These are phyloP conservation scores for Eimeria acervulina DNA, from an alignment of 169 alveolate species.

Conservation along the genomic window DNA sequence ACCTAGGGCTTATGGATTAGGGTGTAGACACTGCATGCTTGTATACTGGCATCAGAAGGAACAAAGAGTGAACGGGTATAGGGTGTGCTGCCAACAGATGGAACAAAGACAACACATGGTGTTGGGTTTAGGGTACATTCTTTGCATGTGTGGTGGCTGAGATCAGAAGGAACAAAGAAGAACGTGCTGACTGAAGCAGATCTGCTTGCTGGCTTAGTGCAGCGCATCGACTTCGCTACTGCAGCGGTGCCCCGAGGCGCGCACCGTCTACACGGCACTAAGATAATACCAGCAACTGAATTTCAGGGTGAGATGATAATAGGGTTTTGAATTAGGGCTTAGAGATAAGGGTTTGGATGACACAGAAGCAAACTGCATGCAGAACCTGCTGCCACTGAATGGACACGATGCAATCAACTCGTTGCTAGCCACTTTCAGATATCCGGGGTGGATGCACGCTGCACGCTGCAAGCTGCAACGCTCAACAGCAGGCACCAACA, in stretches of 20 bases:
- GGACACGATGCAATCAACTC: background rate
- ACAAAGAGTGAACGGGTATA: background rate
- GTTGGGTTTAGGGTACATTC: background rate
- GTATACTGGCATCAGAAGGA: background rate
- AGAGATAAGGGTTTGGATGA: background rate
- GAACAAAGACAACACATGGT: background rate
- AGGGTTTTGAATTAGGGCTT: background rate
- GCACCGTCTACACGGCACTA: conserved; percentile 61
- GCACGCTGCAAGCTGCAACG: too few relatives aligned
- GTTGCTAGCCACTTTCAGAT: too few relatives aligned
- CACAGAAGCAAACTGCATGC: background rate
- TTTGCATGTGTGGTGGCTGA: background rate
- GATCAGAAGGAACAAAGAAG: conserved; percentile 8
- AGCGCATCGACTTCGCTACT: conserved; percentile 73
- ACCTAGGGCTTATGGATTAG: background rate
- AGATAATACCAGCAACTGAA: conserved; percentile 65
- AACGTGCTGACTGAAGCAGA: conserved; percentile 9
- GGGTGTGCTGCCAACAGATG: background rate
- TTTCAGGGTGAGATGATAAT: conserved; percentile 31
- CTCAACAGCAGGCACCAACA: too few relatives aligned
- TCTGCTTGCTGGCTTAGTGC: conserved; percentile 22
- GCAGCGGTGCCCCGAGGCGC: conserved; percentile 83
- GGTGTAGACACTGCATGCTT: background rate
- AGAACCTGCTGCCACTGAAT: background rate
- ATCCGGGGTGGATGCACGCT: too few relatives aligned